These are phyloP conservation scores for Lathyrus oleraceus DNA, from an alignment of 306 rosid genomes.

Conservation along the genomic window DNA sequence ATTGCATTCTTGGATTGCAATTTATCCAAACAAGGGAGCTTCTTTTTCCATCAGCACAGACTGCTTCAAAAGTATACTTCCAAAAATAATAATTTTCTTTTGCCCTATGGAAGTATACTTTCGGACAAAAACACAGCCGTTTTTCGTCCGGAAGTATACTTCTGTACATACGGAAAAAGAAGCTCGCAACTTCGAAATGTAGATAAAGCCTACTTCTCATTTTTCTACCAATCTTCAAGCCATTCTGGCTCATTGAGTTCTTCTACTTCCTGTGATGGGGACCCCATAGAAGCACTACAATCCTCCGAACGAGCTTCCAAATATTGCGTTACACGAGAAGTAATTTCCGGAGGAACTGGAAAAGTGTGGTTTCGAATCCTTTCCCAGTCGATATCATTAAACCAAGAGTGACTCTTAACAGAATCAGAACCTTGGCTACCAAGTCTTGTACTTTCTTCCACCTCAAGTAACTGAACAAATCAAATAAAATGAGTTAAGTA, in stretches of 20 bases:
- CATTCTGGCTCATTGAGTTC: slow-evolving; percentile 71
- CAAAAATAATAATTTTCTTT: neutral
- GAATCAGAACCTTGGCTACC: slow-evolving; percentile 75
- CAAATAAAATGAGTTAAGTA: slow-evolving; percentile 33
- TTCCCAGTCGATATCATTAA: slow-evolving; percentile 82
- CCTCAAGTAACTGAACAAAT: slow-evolving; percentile 78
- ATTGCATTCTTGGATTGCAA: slow-evolving; percentile 35
- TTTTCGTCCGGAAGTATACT: neutral
- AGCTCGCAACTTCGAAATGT: slow-evolving; percentile 30
- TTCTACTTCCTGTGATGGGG: slow-evolving; percentile 53
- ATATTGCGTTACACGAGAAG: slow-evolving; percentile 66
- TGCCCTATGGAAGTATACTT: neutral
- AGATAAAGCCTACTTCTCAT: slow-evolving; percentile 19
- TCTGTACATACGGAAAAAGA: neutral
- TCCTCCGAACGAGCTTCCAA: slow-evolving; percentile 65
- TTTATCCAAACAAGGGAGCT: neutral
- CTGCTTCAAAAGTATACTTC: neutral
- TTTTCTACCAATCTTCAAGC: slow-evolving; percentile 88
- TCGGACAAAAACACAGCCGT: neutral
- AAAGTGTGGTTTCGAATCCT: slow-evolving; percentile 46
- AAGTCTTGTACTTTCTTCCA: slow-evolving; percentile 77
- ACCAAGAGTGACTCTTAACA: slow-evolving; percentile 83
- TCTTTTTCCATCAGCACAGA: neutral
- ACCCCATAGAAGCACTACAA: slow-evolving; percentile 44
- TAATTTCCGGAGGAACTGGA: slow-evolving; percentile 72